These are phyloP conservation scores for Vaccinium macrocarpon DNA, from an alignment of 148 eudicot species.

Conservation along the genomic window DNA sequence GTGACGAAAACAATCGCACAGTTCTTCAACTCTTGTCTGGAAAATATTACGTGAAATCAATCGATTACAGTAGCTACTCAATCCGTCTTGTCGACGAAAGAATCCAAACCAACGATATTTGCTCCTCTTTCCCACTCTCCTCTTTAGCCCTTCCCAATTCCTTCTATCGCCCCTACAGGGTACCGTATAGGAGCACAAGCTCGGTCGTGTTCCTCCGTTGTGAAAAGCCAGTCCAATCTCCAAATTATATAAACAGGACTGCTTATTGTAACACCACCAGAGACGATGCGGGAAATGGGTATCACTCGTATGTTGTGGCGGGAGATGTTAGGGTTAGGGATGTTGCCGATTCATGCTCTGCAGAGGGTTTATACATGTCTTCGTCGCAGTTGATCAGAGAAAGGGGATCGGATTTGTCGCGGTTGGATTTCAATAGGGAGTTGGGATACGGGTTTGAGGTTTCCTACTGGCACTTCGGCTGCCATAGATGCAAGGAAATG, in stretches of 20 bases:
- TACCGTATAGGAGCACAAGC: no score
- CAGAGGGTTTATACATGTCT: neutral
- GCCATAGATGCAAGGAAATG: no score
- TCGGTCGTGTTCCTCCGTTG: constrained; percentile 5
- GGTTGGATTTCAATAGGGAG: neutral
- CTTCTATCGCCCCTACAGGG: rapidly evolving
- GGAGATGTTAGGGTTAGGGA: neutral
- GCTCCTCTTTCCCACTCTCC: constrained; percentile 7
- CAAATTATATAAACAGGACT: neutral
- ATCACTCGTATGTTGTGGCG: neutral
- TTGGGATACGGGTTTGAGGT: constrained; percentile 23
- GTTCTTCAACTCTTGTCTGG: neutral
- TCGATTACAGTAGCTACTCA: constrained; percentile 9
- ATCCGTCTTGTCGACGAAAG: constrained; percentile 17
- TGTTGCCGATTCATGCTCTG: constrained; percentile 16
- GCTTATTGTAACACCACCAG: neutral
- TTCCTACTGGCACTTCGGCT: neutral
- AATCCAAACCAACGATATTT: neutral
- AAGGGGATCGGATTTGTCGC: neutral
- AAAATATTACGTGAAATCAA: constrained; percentile 20
- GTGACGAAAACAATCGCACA: constrained; percentile 15
- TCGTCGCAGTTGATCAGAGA: neutral
- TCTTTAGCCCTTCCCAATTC: neutral
- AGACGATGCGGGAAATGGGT: neutral
- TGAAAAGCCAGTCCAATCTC: neutral